Evolutionary conservation across 2,329 filamentous ascomycete species (phyloP), one percentile per base, ranked within the genome.

Genomic region (Pseudodiploospora longispora): DNA sequence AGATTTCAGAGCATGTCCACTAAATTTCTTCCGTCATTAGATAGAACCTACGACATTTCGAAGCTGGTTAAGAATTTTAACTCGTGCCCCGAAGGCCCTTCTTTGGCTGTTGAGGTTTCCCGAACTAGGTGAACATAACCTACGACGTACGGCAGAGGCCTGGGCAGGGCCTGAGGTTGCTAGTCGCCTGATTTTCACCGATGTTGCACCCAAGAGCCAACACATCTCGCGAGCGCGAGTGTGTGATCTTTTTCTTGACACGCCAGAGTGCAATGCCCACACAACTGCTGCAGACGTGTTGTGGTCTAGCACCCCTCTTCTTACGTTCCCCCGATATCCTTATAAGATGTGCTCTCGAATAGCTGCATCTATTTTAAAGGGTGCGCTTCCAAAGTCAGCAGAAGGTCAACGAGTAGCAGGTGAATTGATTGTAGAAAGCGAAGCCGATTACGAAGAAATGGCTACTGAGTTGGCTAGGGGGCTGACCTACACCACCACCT

Each of bases 261-360:
- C 93, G 0, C 90, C 93, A 1, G 93, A 98, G 65, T 98, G 93
- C 67, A 98, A 98, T 59, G 93, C 90, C 2, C 93, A 98, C 63
- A 98, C 93, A 1, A 98, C 93, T 2, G 93, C 93, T 2, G 94
- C 93, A 9, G 93, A 98, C 58, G 85, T 97, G 1, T 72, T 98
- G 6, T 98, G 93, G 93, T 94, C 87, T 42, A 94, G 90, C 54
- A 97, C 93, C 1, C 93, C 93, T 5, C 70, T 98, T 27, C 72
- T 98, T 29, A 98, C 93, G 0, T 73, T 93, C 30, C 90, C 93
- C 8, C 80, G 93, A 32, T 96, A 97, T 63, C 79, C 85, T 41
- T 96, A 96, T 68, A 98, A 98, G 66, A 98, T 98, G 93, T 98
- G 93, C 65, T 95, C 88, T 36, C 85, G 93, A 43, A 98, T 98